Evolutionary conservation across 2,329 filamentous ascomycete genomes (phyloP).

Genomic region (Penicillium sp.): DNA sequence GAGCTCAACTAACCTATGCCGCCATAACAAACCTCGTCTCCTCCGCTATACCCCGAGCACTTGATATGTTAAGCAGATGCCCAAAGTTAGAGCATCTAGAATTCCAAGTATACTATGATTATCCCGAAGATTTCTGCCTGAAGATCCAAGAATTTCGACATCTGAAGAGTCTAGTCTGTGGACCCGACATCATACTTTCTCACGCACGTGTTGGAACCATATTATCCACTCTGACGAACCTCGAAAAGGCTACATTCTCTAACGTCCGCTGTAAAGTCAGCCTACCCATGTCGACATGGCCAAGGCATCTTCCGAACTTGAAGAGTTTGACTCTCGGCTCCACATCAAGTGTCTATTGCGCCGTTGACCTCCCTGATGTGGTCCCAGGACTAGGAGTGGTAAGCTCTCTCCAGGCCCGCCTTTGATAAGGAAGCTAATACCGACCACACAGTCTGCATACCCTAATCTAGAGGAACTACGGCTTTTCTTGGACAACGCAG

Average conservation of each 20-base stretch:
- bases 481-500: constrained; percentile 29
- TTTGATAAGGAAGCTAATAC: not conserved
- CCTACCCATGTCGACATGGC: constrained; percentile 10
- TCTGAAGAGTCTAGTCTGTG: constrained; percentile 28
- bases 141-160: constrained; percentile 28
- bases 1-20: constrained; percentile 33
- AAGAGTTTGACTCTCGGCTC: constrained; percentile 29
- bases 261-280: constrained; percentile 14
- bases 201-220: constrained; percentile 27
- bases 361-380: no score
- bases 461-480: constrained; percentile 35
- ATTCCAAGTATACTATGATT: constrained; percentile 20
- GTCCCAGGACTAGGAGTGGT: constrained; percentile 15
- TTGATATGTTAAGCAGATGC: constrained; percentile 36
- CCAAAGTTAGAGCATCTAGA: constrained; percentile 34
- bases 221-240: constrained; percentile 24
- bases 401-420: not conserved
- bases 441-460: constrained; percentile 8
- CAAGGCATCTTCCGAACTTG: constrained; percentile 30
- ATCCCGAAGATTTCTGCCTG: constrained; percentile 22
- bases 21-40: constrained; percentile 30
- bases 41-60: constrained; percentile 23
- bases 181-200: constrained; percentile 23
- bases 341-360: no score
- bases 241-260: constrained; percentile 30